Base-by-base conservation (phyloP, 129 eudicot genomes). In the Helianthus tuberosus region DNA sequence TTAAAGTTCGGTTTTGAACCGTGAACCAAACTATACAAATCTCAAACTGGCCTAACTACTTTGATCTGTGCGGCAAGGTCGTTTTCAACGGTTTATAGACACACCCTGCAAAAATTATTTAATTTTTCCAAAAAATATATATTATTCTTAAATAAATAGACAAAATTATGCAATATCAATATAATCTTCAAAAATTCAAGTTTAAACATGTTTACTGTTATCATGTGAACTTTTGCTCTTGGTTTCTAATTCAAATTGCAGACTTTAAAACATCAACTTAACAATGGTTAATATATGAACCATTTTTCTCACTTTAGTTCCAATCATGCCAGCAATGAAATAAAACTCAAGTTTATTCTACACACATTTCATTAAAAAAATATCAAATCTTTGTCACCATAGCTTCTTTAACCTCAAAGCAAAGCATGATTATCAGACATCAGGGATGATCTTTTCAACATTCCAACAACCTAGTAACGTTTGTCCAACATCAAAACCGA, bases 321-420 rank as follows among this genome's bases (percentile, higher is more conserved):
- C 41, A 59, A 11, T 59, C 43, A 59, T 27, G 13, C 41, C 65
- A 27, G 49, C 15, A 36, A 64, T n/a, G 68, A 61, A 13, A 44
- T 9, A 43, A 72, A 23, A 41, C 5, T 8, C 0, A 55, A 54
- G 75, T 39, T 71, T 71, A 55, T 71, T 71, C 66, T 55, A 41
- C 75, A 71, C 17, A 71, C 53, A 38, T 54, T 71, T 54, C 35
- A 17, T 16, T 50, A 69, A 71, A 47, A 58, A 57, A 57, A 6
- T 43, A 43, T 43, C 27, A 57, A 39, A 17, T 41, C 17, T 20
- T 20, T 41, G 41, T 41, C 52, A 8, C 57, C 44, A 16, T 48
- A 52, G 23, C 23, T 20, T 20, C 46, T 6, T 43, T 55, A 43
- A 44, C 68, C 52, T 52, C 25, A 43, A 55, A 58, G 50, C 64